These are phyloP conservation scores for Gastrolobium villosum DNA, from an alignment of 306 rosid species.

Conservation along the genomic window DNA sequence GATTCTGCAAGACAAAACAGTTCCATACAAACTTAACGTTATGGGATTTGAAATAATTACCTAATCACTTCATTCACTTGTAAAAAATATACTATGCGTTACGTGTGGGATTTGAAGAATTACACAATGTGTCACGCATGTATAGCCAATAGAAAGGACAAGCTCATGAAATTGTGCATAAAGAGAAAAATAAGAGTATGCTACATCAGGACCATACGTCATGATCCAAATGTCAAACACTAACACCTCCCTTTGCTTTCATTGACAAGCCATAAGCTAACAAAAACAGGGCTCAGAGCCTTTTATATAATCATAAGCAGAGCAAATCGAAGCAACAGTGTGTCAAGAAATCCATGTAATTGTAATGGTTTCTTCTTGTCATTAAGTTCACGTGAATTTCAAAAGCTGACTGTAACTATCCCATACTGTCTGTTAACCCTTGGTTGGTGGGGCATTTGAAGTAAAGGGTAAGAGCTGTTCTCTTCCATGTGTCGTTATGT, in stretches of 20 bases:
- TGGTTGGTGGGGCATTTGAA: slow-evolving; percentile 73
- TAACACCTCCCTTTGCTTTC: slow-evolving; percentile 27
- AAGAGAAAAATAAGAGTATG: background rate
- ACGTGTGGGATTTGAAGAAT: slow-evolving; percentile 37
- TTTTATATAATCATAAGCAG: slow-evolving; percentile 42
- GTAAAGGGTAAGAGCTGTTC: slow-evolving; percentile 57
- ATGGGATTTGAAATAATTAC: slow-evolving; percentile 48
- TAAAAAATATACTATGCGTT: slow-evolving; percentile 20
- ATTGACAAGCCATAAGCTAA: slow-evolving; percentile 48
- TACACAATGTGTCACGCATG: slow-evolving; percentile 30
- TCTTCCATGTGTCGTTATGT: slow-evolving; percentile 62
- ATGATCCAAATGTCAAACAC: slow-evolving; percentile 57
- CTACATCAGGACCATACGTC: slow-evolving; percentile 48
- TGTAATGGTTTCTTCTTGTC: slow-evolving; percentile 67
- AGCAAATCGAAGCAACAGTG: slow-evolving; percentile 44
- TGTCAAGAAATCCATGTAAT: slow-evolving; percentile 66
- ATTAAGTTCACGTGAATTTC: slow-evolving; percentile 51
- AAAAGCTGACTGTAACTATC: slow-evolving; percentile 62
- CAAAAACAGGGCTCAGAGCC: slow-evolving; percentile 58
- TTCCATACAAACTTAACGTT: slow-evolving; percentile 43
- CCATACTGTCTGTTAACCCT: slow-evolving; percentile 66
- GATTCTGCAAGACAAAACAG: slow-evolving; percentile 19
- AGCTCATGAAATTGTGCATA: slow-evolving; percentile 22
- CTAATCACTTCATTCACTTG: slow-evolving; percentile 48
- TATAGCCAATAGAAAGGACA: slow-evolving; percentile 48